Evolutionary conservation across 116 monocot species (phyloP), one percentile per base, ranked within the genome.

Genomic region (Thalassia testudinum): DNA sequence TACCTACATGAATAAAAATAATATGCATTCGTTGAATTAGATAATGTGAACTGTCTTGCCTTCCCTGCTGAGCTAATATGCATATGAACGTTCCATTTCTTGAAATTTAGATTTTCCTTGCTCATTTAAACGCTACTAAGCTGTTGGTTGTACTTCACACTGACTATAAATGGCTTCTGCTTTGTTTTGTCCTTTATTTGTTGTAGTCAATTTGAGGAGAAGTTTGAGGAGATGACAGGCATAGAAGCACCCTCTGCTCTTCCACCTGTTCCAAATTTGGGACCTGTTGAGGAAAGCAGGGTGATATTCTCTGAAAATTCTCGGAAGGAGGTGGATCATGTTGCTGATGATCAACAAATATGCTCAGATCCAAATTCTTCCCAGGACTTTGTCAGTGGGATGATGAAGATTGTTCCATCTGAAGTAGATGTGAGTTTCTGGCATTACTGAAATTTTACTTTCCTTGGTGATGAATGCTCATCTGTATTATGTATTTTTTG

Each of bases 181-280:
- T 30, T 48, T 16, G 1, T 49, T 26, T 34, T 42, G 17, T 45
- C 2, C 15, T 34, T 34, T 54, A 30, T 20, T 1, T 43, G 17
- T 73, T 24, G 20, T 48, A 99, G 97, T 72, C 82, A 99, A 78
- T 99, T 90, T 50, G 91, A 91, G 68, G 83, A 75, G 67, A 80
- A 75, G 25, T 73, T 89, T 77, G 89, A 99, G 75, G 89, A 99
- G 64, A 69, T 76, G 78, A 71, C 50, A 22, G 66, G 67, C 26
- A 62, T 71, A 49, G 78, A 71, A 54, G 67, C 70, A 60, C 63
- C 70, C 7, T 48, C 56, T 53, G 53, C 48, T 56, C 30, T 68
- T 21, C 73, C 70, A 40, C 52, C 69, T 58, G 20, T 52, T 45
- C 55, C 69, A 57, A 65, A 55, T 75, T 61, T 62, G 40, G 57